Base-by-base conservation (phyloP, 2,329 filamentous ascomycete species). In the Myriosclerotinia curreyana region DNA sequence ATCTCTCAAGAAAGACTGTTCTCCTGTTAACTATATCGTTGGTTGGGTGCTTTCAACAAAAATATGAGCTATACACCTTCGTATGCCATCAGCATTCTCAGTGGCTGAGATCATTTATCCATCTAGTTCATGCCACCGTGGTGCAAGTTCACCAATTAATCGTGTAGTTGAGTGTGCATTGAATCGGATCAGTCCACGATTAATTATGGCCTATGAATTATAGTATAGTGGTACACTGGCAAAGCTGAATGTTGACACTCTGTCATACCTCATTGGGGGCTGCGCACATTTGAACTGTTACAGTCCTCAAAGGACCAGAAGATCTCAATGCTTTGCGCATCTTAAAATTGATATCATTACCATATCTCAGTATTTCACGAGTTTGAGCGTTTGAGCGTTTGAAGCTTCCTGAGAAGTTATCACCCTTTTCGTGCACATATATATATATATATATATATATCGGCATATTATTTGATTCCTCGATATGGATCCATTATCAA, bases 401-500 rank as follows among this genome's bases (percentile, higher is more conserved):
- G n/a, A n/a, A n/a, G n/a, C n/a, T n/a, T n/a, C n/a, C n/a, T 36
- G 12, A 46, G 31, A 17, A 17, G 14, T 25, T 15, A 6, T 44
- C 25, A 1, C 1, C 1, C 2, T 46, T 20, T 5, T 9, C 11
- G 5, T 46, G n/a, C 20, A n/a, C 5, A 15, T 46, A 3, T 44
- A 15, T 20, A 22, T 44, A 34, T 15, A 54, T 22, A 15, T 15
- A 40, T n/a, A 2, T 8, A 15, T 31, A 11, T 15, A n/a, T n/a
- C 42, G 51, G 31, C 1, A n/a, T 31, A 56, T 31, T 1, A 31
- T n/a, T n/a, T 34, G 54, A 15, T 11, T 56, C 42, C 44, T 6
- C 5, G 25, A 36, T 22, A 65, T 65, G 61, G 55, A 66, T 38
- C 64, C 61, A 34, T 17, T 61, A 11, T 46, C 46, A 17, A n/a